Evolutionary conservation across 1,139 yeast species (phyloP).

Genomic region (Suhomyces kunorum): DNA sequence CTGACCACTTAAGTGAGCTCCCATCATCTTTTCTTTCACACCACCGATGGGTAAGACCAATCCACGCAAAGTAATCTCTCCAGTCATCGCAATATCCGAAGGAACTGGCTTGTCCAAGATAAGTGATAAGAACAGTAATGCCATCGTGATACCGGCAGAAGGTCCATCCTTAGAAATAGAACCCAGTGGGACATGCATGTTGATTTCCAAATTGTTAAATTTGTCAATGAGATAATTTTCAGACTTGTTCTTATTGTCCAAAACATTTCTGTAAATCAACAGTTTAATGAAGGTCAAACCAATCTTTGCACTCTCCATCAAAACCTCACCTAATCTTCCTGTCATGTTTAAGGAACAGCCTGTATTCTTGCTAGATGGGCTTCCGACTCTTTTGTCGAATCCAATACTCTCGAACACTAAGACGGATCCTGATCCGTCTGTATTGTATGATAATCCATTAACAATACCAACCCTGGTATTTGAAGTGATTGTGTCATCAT

Average conservation of each 20-base stretch:
- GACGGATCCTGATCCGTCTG: conserved; percentile 86
- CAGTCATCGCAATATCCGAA: conserved; percentile 82
- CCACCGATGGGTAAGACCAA: conserved; percentile 90
- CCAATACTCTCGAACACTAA: conserved; percentile 79
- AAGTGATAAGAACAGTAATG: conserved; percentile 74
- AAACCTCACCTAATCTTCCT: conserved; percentile 81
- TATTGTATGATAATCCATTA: conserved; percentile 87
- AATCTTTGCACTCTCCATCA: conserved; percentile 79
- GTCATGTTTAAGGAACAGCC: conserved; percentile 61
- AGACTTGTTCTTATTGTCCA: conserved; percentile 28
- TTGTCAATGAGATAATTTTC: conserved; percentile 37
- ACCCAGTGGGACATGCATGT: conserved; percentile 88
- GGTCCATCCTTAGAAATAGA: conserved; percentile 92
- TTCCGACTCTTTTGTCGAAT: conserved; percentile 31
- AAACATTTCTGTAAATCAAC: conserved; percentile 42
- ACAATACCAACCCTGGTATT: conserved; percentile 59
- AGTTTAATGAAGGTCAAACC: conserved; percentile 75
- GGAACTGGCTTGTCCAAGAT: conserved; percentile 69
- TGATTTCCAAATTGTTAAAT: conserved; percentile 62
- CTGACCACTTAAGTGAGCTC: conserved; percentile 75
- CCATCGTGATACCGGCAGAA: conserved; percentile 90
- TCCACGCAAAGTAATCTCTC: conserved; percentile 87
- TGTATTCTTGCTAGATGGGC: conserved; percentile 32
- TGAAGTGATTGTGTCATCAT: conserved; percentile 19
- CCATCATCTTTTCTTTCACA: conserved; percentile 76